Evolutionary conservation across 1,284 basidiomycete genomes (phyloP).

Genomic region (Ganoderma lucidum): DNA sequence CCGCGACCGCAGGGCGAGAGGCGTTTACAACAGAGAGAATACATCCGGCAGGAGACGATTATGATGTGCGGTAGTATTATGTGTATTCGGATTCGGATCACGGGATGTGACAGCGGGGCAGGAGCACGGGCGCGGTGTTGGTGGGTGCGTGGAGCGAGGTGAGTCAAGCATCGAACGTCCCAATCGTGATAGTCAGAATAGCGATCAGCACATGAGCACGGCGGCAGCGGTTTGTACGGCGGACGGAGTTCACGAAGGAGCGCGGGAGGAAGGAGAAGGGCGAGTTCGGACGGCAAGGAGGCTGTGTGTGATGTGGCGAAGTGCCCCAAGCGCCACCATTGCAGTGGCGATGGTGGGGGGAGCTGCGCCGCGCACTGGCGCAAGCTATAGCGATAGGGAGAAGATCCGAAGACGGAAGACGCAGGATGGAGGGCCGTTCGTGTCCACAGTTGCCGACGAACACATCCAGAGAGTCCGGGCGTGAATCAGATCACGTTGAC

Average conservation of each 20-base stretch:
- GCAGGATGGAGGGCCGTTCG: neutral
- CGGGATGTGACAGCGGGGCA: neutral
- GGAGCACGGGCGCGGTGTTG: too few relatives aligned
- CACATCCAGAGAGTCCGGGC: neutral
- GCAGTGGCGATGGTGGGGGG: neutral
- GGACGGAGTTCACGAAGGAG: neutral
- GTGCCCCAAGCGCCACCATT: neutral
- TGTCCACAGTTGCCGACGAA: neutral
- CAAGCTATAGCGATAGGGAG: neutral
- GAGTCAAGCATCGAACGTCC: conserved; percentile 2
- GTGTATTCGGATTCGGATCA: neutral
- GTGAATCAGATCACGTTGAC: conserved; percentile 42
- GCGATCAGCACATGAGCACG: conserved; percentile 3
- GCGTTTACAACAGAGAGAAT: neutral
- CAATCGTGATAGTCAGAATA: conserved; percentile 1
- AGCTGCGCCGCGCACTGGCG: neutral
- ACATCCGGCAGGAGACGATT: conserved; percentile 2
- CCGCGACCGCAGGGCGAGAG: neutral
- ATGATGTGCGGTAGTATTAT: neutral
- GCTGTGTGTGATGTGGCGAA: conserved; percentile 4
- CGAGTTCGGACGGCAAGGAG: conserved; percentile 1
- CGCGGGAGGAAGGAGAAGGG: neutral
- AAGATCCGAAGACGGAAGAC: neutral
- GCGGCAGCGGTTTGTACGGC: neutral
- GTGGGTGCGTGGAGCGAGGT: neutral